These are phyloP conservation scores for Pisolithus tinctorius DNA, from an alignment of 768 basidiomycete species.

Conservation along the genomic window DNA sequence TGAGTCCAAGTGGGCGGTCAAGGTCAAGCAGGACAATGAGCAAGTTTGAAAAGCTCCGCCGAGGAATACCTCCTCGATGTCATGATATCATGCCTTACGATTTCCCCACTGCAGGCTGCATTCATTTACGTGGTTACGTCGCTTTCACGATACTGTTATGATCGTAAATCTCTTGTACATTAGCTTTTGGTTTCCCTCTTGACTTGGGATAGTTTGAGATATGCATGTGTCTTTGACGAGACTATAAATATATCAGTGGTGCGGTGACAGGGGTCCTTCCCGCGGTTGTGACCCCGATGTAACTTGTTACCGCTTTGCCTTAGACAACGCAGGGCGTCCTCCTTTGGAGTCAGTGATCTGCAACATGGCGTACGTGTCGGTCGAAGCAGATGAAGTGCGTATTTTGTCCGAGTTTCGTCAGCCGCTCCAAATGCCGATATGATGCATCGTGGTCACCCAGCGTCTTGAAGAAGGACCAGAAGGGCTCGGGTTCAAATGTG, in stretches of 20 bases:
- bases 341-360: too few relatives aligned
- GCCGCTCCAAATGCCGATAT: too few relatives aligned
- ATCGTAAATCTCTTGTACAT: not conserved
- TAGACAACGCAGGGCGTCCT: too few relatives aligned
- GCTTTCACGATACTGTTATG: not conserved
- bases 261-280: not conserved
- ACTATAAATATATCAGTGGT: not conserved
- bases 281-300: not conserved
- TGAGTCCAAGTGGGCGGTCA: not conserved
- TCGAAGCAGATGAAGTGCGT: conserved; percentile 65
- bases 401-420: not conserved
- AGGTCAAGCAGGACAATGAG: not conserved
- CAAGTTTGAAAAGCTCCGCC: not conserved
- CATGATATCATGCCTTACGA: not conserved
- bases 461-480: conserved; percentile 61
- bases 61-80: not conserved
- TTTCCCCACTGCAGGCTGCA: too few relatives aligned
- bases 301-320: too few relatives aligned
- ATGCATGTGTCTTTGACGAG: too few relatives aligned
- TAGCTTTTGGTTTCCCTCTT: not conserved
- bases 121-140: too few relatives aligned
- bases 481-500: conserved; percentile 69
- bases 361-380: conserved; percentile 63
- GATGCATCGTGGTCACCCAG: conserved; percentile 22
- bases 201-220: too few relatives aligned